Percentiles rank a stretch among this genome's conserved stretches.
Evolutionary conservation across 164 flowering plant species (phyloP).

Genomic region (Chimonanthus salicifolius): DNA sequence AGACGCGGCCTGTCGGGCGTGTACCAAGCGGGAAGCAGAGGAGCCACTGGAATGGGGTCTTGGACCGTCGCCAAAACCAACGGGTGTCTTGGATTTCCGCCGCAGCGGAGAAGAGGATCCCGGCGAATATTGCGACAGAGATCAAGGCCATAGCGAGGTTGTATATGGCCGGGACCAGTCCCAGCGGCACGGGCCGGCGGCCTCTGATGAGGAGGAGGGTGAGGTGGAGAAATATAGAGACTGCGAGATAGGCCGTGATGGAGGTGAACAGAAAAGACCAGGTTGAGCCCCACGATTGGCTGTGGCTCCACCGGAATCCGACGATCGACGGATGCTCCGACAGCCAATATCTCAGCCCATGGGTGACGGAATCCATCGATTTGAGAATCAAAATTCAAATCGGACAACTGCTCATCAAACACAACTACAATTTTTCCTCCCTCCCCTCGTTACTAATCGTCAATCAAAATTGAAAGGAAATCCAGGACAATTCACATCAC

Average conservation of each 20-base stretch:
- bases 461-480: no score
- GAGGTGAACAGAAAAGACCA: slow-evolving; percentile 76
- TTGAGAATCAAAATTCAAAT: not conserved
- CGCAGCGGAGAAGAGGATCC: slow-evolving; percentile 54
- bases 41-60: slow-evolving; percentile 76
- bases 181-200: slow-evolving; percentile 45
- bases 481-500: no score
- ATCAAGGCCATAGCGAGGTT: slow-evolving; percentile 51
- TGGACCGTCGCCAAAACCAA: slow-evolving; percentile 67
- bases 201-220: slow-evolving; percentile 25
- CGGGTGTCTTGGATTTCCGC: slow-evolving; percentile 83
- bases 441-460: not conserved
- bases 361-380: slow-evolving; percentile 5
- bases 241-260: slow-evolving; percentile 39
- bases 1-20: slow-evolving; percentile 76
- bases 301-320: slow-evolving; percentile 66
- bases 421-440: not conserved
- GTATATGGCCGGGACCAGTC: slow-evolving; percentile 67
- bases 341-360: slow-evolving; percentile 36
- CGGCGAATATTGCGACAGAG: slow-evolving; percentile 56
- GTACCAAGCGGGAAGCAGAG: slow-evolving; percentile 89
- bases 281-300: slow-evolving; percentile 68
- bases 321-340: slow-evolving; percentile 73
- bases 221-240: slow-evolving; percentile 43
- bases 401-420: not conserved